Evolutionary conservation across 768 basidiomycete genomes (phyloP).

Genomic region (Termitomyces sp.): DNA sequence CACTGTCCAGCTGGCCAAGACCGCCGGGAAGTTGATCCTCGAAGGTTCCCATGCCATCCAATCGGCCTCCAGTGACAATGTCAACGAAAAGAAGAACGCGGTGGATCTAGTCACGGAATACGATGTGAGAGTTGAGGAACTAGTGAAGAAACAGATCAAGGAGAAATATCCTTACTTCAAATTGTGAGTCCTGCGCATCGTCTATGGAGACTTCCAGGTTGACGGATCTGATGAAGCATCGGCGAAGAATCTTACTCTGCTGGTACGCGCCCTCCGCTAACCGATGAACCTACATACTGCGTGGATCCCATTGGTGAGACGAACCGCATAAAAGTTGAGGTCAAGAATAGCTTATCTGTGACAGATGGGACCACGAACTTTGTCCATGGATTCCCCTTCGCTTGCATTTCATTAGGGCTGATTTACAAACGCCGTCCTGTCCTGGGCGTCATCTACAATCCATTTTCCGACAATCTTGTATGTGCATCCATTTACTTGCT

Average conservation of each 20-base stretch:
- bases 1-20: conserved; percentile 62
- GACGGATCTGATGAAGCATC: conserved; percentile 45
- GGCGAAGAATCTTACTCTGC: conserved; percentile 91
- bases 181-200: conserved; percentile 56
- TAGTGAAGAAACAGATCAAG: conserved; percentile 67
- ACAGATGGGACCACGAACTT: conserved; percentile 88
- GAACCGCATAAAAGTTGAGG: not conserved
- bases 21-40: conserved; percentile 71
- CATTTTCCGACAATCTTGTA: conserved; percentile 82
- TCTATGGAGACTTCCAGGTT: not conserved
- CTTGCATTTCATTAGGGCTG: conserved; percentile 87
- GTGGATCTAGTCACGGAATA: conserved; percentile 95
- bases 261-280: conserved; percentile 63
- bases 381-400: conserved; percentile 80
- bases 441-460: conserved; percentile 90
- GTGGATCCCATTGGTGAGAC: conserved; percentile 86
- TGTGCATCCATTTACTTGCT: conserved; percentile 12
- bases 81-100: conserved; percentile 87
- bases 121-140: conserved; percentile 85
- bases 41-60: conserved; percentile 75
- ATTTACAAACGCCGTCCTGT: conserved; percentile 78
- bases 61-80: conserved; percentile 47
- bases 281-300: conserved; percentile 91
- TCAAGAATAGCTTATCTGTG: not conserved
- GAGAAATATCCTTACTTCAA: conserved; percentile 67